A percentile compares a stretch with the other conserved stretches of the same genome.
Evolutionary conservation across 345 rosid genomes (phyloP).

Genomic region (Citrus maxima): DNA sequence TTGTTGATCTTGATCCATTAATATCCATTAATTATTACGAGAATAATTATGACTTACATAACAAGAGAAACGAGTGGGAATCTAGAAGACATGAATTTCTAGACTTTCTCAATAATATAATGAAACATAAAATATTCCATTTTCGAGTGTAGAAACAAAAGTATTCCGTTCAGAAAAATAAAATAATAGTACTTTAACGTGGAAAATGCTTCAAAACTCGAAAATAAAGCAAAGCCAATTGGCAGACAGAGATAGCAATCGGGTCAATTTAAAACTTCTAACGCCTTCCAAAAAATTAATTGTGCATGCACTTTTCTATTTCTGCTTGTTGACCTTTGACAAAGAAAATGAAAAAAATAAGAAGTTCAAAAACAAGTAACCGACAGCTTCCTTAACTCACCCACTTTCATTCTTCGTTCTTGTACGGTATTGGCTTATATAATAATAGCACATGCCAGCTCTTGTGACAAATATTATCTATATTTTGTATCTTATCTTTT

Average conservation of each 20-base stretch:
- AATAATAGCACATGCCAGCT: slow-evolving; percentile 25
- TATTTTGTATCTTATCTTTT: slow-evolving; percentile 5
- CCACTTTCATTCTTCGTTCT: background rate
- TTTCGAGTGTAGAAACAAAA: background rate
- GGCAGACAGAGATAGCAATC: background rate
- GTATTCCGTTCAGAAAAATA: background rate
- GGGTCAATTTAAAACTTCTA: slow-evolving; percentile 19
- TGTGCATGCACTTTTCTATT: background rate
- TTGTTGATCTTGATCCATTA: background rate
- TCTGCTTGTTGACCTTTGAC: slow-evolving; percentile 17
- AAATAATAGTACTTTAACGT: background rate
- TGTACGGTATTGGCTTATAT: no score
- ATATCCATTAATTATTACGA: background rate
- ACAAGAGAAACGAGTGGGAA: background rate
- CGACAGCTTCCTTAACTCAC: slow-evolving; percentile 6
- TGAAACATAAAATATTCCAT: background rate
- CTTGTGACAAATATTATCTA: background rate
- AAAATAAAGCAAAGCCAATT: background rate
- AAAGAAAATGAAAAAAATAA: background rate
- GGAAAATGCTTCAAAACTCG: slow-evolving; percentile 10
- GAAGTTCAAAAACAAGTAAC: slow-evolving; percentile 14
- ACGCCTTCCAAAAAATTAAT: background rate
- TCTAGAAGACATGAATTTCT: background rate
- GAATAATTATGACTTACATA: background rate
- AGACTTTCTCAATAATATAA: background rate